These are phyloP conservation scores for Asterella californica DNA, from an alignment of 225 moss, liverwort and hornwort species.

Conservation along the genomic window DNA sequence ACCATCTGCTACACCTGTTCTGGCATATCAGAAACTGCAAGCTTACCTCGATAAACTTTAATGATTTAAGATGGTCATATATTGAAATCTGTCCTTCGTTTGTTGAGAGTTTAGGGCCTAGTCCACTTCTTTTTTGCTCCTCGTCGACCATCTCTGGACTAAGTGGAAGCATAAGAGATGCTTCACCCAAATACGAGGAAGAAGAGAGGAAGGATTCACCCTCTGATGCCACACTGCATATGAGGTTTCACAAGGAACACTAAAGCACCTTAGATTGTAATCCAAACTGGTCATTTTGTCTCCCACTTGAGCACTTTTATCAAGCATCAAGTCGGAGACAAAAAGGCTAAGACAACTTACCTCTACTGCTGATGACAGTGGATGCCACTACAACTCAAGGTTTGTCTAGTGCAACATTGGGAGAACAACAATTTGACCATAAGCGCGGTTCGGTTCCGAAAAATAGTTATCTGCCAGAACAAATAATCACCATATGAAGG, in stretches of 20 bases:
- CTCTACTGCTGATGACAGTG: too few species aligned
- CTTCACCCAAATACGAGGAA: conserved; percentile 44
- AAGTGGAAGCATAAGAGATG: conserved; percentile 65
- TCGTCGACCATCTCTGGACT: conserved; percentile 79
- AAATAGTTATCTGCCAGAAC: neutral
- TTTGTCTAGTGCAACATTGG: neutral
- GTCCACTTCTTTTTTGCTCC: conserved; percentile 62
- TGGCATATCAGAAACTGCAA: neutral
- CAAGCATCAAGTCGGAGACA: too few species aligned
- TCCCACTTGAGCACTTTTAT: neutral
- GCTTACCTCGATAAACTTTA: conserved; percentile 65
- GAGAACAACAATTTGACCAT: neutral
- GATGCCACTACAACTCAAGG: neutral
- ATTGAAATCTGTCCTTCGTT: conserved; percentile 42
- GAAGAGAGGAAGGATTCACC: conserved; percentile 66
- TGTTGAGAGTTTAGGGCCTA: conserved; percentile 28
- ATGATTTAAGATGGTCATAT: conserved; percentile 49
- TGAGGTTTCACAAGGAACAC: neutral
- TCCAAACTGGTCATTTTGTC: neutral
- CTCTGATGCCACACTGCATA: conserved; percentile 52
- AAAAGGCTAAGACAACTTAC: too few species aligned
- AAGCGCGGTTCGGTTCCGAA: neutral
- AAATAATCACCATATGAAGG: neutral
- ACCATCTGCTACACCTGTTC: neutral
- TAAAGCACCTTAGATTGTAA: conserved; percentile 3